These are phyloP conservation scores for Fusarium sp. DNA, from an alignment of 2,329 filamentous ascomycete species.

Conservation along the genomic window DNA sequence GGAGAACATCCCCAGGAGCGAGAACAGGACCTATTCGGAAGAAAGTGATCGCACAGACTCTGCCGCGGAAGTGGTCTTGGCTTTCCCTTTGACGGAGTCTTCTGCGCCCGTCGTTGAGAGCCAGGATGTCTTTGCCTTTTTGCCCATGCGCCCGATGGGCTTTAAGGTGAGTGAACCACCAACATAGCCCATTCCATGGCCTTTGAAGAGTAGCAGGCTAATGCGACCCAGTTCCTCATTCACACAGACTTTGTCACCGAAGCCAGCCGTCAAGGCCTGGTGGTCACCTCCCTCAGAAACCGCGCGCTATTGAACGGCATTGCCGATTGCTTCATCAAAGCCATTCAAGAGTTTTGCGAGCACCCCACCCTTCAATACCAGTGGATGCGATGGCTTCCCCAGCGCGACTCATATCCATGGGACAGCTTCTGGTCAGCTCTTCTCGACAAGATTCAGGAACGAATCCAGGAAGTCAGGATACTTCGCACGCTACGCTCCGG, in stretches of 20 bases:
- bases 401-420: slow-evolving; percentile 39
- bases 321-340: slow-evolving; percentile 57
- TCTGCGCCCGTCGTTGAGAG: slow-evolving; percentile 54
- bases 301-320: slow-evolving; percentile 53
- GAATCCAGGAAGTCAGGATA: slow-evolving; percentile 22
- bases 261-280: slow-evolving; percentile 61
- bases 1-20: slow-evolving; percentile 51
- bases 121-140: slow-evolving; percentile 63
- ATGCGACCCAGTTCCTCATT: slow-evolving; percentile 59
- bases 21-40: slow-evolving; percentile 54
- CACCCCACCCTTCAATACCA: slow-evolving; percentile 56
- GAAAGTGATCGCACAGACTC: slow-evolving; percentile 47
- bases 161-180: slow-evolving; percentile 56
- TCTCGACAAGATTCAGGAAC: slow-evolving; percentile 42
- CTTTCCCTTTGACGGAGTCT: slow-evolving; percentile 59
- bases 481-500: slow-evolving; percentile 25
- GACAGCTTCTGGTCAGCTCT: slow-evolving; percentile 50
- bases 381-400: slow-evolving; percentile 64
- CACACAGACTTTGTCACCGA: slow-evolving; percentile 66
- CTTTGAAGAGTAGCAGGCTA: neutral
- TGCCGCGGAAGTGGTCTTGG: slow-evolving; percentile 58
- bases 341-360: slow-evolving; percentile 57
- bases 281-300: slow-evolving; percentile 58
- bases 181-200: too few species aligned
- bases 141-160: slow-evolving; percentile 60